Conservation (phyloP, 2,329 filamentous ascomycete species). For the Talaromyces islandicus region DNA sequence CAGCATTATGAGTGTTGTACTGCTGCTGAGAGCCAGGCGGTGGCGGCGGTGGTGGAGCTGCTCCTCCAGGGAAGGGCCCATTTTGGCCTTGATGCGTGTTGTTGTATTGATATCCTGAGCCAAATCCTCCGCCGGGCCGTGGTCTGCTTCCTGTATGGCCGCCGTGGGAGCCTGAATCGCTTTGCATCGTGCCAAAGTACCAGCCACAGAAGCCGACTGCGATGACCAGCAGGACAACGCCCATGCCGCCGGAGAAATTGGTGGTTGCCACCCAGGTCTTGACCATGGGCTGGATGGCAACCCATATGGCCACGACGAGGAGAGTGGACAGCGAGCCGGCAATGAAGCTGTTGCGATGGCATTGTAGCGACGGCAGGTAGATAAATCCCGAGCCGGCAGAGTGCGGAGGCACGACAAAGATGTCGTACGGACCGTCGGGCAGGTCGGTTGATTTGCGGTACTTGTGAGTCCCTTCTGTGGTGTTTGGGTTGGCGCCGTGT, state of each 20-base stretch:
- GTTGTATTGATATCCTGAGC: conserved; percentile 19
- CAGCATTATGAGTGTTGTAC: conserved; percentile 19
- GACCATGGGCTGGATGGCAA: conserved; percentile 66
- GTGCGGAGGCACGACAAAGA: conserved; percentile 92
- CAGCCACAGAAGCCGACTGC: conserved; percentile 73
- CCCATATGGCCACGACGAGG: conserved; percentile 65
- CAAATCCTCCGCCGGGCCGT: conserved; percentile 20
- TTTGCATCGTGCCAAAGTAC: conserved; percentile 64
- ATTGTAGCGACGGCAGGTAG: conserved; percentile 83
- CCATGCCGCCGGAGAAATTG: conserved; percentile 65
- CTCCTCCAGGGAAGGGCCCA: conserved; percentile 1
- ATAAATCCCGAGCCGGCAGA: conserved; percentile 84
- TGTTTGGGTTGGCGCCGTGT: conserved; percentile 72
- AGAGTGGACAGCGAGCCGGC: conserved; percentile 78
- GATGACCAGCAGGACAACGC: conserved; percentile 65
- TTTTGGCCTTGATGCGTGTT: conserved; percentile 6
- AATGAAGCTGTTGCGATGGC: conserved; percentile 83
- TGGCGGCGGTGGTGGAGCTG: conserved; percentile 1
- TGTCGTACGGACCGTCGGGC: conserved; percentile 89
- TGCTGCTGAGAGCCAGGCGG: conserved; percentile 12
- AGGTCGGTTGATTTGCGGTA: conserved; percentile 52
- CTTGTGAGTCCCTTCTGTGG: conserved; percentile 45
- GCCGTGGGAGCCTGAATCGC: conserved; percentile 32
- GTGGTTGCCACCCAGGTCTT: conserved; percentile 67
- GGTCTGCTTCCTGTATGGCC: conserved; percentile 6